phyloP scores from a whole-genome alignment of 768 basidiomycete species.

The Goffeauzyma gilvescens region DNA sequence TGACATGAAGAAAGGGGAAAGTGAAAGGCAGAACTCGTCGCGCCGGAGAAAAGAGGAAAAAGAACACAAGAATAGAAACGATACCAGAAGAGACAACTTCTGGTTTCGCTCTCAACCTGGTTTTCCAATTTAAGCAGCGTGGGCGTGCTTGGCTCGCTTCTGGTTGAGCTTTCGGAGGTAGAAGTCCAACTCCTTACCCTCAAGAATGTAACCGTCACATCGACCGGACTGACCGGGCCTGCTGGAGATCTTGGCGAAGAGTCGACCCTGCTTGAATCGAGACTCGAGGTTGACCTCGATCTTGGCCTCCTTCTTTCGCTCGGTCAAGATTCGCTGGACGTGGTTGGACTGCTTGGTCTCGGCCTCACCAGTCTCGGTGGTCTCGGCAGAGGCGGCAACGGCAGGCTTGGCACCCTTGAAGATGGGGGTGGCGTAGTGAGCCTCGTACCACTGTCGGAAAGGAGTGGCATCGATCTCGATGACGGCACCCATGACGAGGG shows the following conservation, averaged over 20 bases:
- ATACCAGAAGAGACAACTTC: too few relatives aligned
- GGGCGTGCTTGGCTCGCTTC: conserved; percentile 88
- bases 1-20: too few relatives aligned
- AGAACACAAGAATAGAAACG: too few relatives aligned
- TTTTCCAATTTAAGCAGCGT: too few relatives aligned
- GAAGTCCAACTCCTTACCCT: conserved; percentile 98
- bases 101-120: too few relatives aligned
- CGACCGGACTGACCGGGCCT: conserved; percentile 94
- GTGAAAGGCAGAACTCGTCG: too few relatives aligned
- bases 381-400: conserved; percentile 36
- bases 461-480: conserved; percentile 96
- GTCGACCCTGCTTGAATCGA: conserved; percentile 84
- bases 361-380: conserved; percentile 34
- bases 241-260: conserved; percentile 81
- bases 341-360: conserved; percentile 75
- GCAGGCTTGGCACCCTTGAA: conserved; percentile 53
- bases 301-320: conserved; percentile 87
- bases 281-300: conserved; percentile 71
- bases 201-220: conserved; percentile 88
- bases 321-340: conserved; percentile 65
- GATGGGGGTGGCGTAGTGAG: conserved; percentile 89
- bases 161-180: conserved; percentile 83
- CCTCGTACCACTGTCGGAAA: conserved; percentile 99
- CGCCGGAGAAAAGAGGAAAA: too few relatives aligned
- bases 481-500: conserved; percentile 88